A percentile compares a stretch with the other conserved stretches of the same genome.
phyloP scores from a whole-genome alignment of 2,329 filamentous ascomycete genomes.

The Bisporella sp. region DNA sequence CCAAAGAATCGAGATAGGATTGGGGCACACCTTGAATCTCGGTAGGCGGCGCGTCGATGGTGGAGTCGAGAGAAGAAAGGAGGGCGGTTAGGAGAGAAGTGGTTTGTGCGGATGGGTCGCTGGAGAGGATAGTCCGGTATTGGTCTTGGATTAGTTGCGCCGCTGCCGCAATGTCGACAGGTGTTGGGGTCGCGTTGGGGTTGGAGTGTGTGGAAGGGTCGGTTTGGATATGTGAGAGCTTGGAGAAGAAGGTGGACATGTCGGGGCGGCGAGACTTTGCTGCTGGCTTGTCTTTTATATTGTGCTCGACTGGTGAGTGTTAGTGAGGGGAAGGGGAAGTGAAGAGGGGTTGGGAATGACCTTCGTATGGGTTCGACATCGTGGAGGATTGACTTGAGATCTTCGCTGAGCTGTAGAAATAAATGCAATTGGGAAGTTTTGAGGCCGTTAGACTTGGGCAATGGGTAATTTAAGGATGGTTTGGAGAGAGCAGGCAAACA shows the following conservation, averaged over 20 bases:
- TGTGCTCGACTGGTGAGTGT: conserved; percentile 51
- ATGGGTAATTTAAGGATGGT: no score
- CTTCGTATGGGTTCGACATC: conserved; percentile 54
- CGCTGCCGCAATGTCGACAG: conserved; percentile 49
- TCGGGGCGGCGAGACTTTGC: conserved; percentile 45
- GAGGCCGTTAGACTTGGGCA: no score
- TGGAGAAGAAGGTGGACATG: conserved; percentile 57
- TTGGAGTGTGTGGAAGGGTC: conserved; percentile 34
- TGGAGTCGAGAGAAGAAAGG: conserved; percentile 32
- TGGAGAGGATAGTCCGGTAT: conserved; percentile 42
- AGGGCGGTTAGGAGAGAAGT: conserved; percentile 45
- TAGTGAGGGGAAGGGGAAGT: conserved; percentile 6
- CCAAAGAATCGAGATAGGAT: conserved; percentile 51
- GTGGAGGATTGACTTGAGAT: conserved; percentile 9
- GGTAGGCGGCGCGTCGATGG: conserved; percentile 34
- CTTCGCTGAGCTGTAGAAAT: no score
- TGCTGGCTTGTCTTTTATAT: conserved; percentile 41
- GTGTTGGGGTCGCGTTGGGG: conserved; percentile 52
- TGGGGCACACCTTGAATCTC: conserved; percentile 49
- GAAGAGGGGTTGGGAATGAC: conserved; percentile 25
- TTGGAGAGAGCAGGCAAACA: no score
- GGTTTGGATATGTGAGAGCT: conserved; percentile 36
- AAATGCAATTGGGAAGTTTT: no score
- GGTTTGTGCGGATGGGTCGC: conserved; percentile 30
- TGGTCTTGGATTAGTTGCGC: conserved; percentile 54